phyloP scores from a whole-genome alignment of 2,329 filamentous ascomycete species.

The Penicillium corylophilum region DNA sequence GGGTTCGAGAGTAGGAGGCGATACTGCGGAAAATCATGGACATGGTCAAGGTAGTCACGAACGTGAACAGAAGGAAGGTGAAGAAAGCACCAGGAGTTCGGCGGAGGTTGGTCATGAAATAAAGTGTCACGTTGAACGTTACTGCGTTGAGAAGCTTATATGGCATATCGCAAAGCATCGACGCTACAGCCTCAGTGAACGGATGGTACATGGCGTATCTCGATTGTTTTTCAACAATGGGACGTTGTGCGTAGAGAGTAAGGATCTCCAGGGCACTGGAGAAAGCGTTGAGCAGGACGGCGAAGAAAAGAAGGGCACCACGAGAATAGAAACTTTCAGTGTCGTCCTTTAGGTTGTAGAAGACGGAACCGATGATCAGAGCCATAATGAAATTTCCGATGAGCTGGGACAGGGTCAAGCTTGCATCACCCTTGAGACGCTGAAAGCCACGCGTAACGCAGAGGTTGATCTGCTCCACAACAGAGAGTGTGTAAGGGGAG shows the following conservation, averaged over 20 bases:
- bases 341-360: slow-evolving; percentile 68
- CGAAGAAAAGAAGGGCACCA: slow-evolving; percentile 81
- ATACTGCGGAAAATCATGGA: slow-evolving; percentile 83
- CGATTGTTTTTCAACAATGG: slow-evolving; percentile 25
- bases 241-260: slow-evolving; percentile 23
- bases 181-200: slow-evolving; percentile 16
- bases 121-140: slow-evolving; percentile 74
- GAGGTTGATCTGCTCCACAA: slow-evolving; percentile 70
- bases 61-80: slow-evolving; percentile 77
- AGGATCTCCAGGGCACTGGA: slow-evolving; percentile 66
- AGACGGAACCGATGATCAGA: slow-evolving; percentile 76
- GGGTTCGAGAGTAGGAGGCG: slow-evolving; percentile 68
- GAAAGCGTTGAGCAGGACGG: slow-evolving; percentile 82
- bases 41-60: slow-evolving; percentile 72
- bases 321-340: slow-evolving; percentile 75
- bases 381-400: slow-evolving; percentile 71
- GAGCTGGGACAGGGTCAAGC: slow-evolving; percentile 65
- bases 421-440: slow-evolving; percentile 73
- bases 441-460: slow-evolving; percentile 80
- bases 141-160: slow-evolving; percentile 75
- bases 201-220: slow-evolving; percentile 30
- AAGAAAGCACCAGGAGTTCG: slow-evolving; percentile 76
- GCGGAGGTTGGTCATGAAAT: slow-evolving; percentile 83
- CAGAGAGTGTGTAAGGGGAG: slow-evolving; percentile 82
- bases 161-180: slow-evolving; percentile 53